Evolutionary conservation across 352 stramenopile species (phyloP), one percentile per base, ranked within the genome.

Genomic region (Pythium sp.): DNA sequence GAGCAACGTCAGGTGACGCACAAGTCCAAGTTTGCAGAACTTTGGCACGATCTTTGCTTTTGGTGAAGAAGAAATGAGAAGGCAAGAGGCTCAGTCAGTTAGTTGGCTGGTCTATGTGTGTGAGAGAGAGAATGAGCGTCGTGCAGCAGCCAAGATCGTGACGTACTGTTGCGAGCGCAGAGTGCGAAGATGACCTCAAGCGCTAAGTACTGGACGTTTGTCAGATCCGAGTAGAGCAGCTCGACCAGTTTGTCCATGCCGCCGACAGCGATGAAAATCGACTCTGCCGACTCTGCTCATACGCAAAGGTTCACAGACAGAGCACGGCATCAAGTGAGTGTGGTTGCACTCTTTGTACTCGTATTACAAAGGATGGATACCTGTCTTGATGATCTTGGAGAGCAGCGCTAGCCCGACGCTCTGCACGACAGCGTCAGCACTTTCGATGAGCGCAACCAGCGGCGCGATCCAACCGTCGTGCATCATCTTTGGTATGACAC

Each of bases 381-480:
- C 77, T 74, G 71, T 74, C 41, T 71, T 65, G 30, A 92, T 54
- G 58, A 88, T 71, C 24, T 77, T 75, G 20, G 81, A 75, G 12
- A 92, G 73, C n/a, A 92, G 62, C 15, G 75, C 84, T 41, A 92
- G 72, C 0, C 64, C 76, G 0, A 79, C 73, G 36, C 78, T 80
- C 54, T 86, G 79, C 47, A 87, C 72, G 43, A 84, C 72, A 0
- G 70, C 58, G 58, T 94, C 84, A 1, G 71, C 65, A 58, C 78
- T 88, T 54, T 83, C 79, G 5, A 86, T 66, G 0, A 91, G 67
- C 1, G 84, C 80, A 3, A 90, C 80, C 6, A 94, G 73, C 26
- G 82, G 78, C 2, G 82, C 82, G 24, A 92, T 69, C 84, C 82
- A 94, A 26, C 65, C 70, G 32, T 92, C 78, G 56, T 88, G 76